Conservation (phyloP, 805 yeast species). For the Kuraishia cidri region DNA sequence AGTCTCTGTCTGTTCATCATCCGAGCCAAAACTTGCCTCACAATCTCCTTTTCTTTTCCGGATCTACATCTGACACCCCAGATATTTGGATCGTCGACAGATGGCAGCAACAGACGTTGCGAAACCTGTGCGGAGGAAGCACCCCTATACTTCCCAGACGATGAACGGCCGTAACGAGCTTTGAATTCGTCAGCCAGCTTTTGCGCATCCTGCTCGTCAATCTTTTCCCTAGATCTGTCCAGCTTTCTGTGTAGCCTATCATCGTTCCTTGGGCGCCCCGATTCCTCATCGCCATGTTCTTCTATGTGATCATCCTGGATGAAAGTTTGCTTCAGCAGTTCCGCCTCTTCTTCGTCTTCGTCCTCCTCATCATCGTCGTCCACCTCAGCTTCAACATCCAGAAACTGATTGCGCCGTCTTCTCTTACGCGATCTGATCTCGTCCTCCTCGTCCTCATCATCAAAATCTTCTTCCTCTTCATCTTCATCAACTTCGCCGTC, state of each 20-base stretch:
- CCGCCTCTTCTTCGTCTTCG: slow-evolving; percentile 95
- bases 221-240: slow-evolving; percentile 73
- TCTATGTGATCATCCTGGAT: slow-evolving; percentile 68
- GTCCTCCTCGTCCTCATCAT: slow-evolving; percentile 50
- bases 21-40: slow-evolving; percentile 76
- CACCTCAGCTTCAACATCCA: slow-evolving; percentile 98
- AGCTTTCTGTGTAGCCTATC: slow-evolving; percentile 87
- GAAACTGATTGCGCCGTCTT: slow-evolving; percentile 69
- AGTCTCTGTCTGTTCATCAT: slow-evolving; percentile 70
- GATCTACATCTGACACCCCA: slow-evolving; percentile 94
- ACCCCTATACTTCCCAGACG: slow-evolving; percentile 76
- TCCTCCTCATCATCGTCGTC: slow-evolving; percentile 94
- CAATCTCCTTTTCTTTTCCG: slow-evolving; percentile 88
- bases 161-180: slow-evolving; percentile 84
- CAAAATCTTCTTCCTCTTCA: slow-evolving; percentile 40
- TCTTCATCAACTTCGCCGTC: slow-evolving; percentile 27
- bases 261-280: slow-evolving; percentile 31
- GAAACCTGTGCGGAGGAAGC: slow-evolving; percentile 78
- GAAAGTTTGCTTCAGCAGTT: slow-evolving; percentile 73
- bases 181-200: slow-evolving; percentile 84
- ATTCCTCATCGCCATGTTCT: slow-evolving; percentile 39
- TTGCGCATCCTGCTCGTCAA: slow-evolving; percentile 93
- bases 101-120: slow-evolving; percentile 87
- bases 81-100: slow-evolving; percentile 92
- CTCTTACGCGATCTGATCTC: slow-evolving; percentile 36